A percentile compares a stretch with the other conserved stretches of the same genome.
phyloP scores from a whole-genome alignment of 148 eudicot genomes.

The Chenopodium quinoa region DNA sequence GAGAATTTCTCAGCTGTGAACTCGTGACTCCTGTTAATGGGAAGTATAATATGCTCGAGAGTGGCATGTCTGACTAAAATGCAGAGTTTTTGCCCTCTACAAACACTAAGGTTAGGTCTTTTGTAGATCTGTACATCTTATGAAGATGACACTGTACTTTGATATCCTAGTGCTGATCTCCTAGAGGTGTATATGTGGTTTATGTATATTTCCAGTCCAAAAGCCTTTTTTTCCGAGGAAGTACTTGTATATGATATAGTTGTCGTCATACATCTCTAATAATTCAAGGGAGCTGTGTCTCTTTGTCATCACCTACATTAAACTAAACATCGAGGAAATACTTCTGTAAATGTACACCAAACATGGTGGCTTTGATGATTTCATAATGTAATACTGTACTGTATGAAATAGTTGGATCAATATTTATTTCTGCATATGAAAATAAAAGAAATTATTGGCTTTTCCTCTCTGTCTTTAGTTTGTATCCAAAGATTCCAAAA shows the following conservation, averaged over 20 bases:
- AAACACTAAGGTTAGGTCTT: not conserved
- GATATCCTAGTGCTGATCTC: conserved; percentile 9
- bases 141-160: conserved; percentile 2
- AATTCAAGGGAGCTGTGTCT: conserved; percentile 6
- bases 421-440: not conserved
- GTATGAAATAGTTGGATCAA: not conserved
- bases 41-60: not conserved
- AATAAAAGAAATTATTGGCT: not conserved
- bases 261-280: conserved; percentile 1
- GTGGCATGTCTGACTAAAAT: not conserved
- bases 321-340: not conserved
- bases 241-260: not conserved
- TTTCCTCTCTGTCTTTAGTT: too few relatives aligned
- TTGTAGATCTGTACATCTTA: conserved; percentile 11
- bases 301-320: not conserved
- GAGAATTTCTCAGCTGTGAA: not conserved
- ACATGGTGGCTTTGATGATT: not conserved
- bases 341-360: not conserved
- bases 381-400: not conserved
- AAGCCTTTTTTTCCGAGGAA: not conserved
- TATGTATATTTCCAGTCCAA: conserved; percentile 18
- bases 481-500: too few relatives aligned
- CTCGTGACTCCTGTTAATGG: not conserved
- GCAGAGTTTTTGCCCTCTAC: conserved; percentile 2
- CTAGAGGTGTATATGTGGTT: conserved; percentile 4